Base-by-base conservation (phyloP, 768 basidiomycete species). In the Lentinus tigrinus region DNA sequence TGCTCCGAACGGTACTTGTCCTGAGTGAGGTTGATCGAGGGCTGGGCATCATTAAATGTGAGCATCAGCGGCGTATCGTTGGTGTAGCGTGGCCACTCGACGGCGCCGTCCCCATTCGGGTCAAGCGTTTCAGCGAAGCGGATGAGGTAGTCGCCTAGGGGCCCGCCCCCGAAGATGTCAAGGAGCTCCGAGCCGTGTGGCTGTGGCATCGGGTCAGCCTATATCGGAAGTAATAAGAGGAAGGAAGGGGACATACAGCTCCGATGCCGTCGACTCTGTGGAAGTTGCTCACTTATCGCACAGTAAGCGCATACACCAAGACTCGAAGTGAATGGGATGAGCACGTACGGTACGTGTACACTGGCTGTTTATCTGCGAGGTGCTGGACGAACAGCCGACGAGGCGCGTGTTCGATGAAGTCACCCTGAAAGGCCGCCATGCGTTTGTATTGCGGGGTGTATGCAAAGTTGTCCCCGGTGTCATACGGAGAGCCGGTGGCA, bases 121-220 rank as follows among this genome's bases (percentile, higher is more conserved):
- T 71, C 59, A n/a, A 71, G 62, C 19, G 61, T 65, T 3, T 60
- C 49, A 11, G 60, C 66, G 50, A 71, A 71, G 37, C 65, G 66
- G 56, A 71, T 63, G 42, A 71, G 64, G 46, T 60, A 64, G 42
- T 60, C 63, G 14, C 60, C 52, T 57, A 64, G 52, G 52, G 54
- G 57, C 9, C 63, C 57, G 9, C 54, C 54, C 6, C 57, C 60
- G 36, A 54, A 64, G 8, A 64, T 34, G 37, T 49, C 58, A 10
- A 19, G 16, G 9, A 59, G 39, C 21, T 64, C 63, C 16, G 63
- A 52, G 2, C 44, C 42, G 47, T 64, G 63, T 14, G 57, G 49
- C 63, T 64, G 37, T 16, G 21, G 17, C 19, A n/a, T 3, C 16
- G 3, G 8, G 40, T 42, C 40, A 42, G 40, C 19, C 21, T 10